Percentiles rank a stretch among this genome's conserved stretches.
phyloP scores from a whole-genome alignment of 2,329 filamentous ascomycete species.

The Colletotrichum chlorophyti region DNA sequence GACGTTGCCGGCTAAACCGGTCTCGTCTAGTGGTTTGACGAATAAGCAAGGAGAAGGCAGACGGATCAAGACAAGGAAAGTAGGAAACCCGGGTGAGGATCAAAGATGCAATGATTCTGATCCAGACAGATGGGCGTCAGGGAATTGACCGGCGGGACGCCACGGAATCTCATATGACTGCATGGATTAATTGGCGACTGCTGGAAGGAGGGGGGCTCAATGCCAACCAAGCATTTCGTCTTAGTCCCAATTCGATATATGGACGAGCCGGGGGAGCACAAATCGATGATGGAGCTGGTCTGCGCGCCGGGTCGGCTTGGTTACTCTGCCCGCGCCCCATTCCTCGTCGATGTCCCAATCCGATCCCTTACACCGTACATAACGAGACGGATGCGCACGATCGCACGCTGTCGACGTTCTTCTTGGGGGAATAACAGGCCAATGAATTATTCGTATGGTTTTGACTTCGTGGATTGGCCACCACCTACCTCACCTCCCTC shows the following conservation, averaged over 20 bases:
- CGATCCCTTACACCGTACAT: conserved; percentile 15
- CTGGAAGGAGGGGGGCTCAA: not conserved
- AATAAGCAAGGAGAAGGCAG: conserved; percentile 19
- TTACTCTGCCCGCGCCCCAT: not conserved
- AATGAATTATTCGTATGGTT: not conserved
- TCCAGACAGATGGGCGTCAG: conserved; percentile 13
- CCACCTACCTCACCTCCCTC: not conserved
- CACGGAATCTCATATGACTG: conserved; percentile 25
- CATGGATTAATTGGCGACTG: conserved; percentile 1
- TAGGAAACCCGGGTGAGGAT: conserved; percentile 6
- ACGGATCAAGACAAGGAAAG: conserved; percentile 20
- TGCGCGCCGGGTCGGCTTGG: conserved; percentile 11
- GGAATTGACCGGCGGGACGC: conserved; percentile 11
- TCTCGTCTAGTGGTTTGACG: conserved; percentile 3
- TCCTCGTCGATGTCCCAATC: not conserved
- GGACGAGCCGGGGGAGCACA: conserved; percentile 15
- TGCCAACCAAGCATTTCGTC: not conserved
- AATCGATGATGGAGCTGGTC: conserved; percentile 18
- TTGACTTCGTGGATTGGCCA: not conserved
- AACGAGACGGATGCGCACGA: conserved; percentile 1
- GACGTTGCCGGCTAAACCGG: not conserved
- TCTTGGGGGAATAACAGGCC: not conserved
- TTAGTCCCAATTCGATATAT: conserved; percentile 17
- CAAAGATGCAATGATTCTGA: conserved; percentile 7
- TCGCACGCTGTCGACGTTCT: conserved; percentile 7